Evolutionary conservation across 2,329 filamentous ascomycete genomes (phyloP).

Genomic region (Blastomyces silverae): DNA sequence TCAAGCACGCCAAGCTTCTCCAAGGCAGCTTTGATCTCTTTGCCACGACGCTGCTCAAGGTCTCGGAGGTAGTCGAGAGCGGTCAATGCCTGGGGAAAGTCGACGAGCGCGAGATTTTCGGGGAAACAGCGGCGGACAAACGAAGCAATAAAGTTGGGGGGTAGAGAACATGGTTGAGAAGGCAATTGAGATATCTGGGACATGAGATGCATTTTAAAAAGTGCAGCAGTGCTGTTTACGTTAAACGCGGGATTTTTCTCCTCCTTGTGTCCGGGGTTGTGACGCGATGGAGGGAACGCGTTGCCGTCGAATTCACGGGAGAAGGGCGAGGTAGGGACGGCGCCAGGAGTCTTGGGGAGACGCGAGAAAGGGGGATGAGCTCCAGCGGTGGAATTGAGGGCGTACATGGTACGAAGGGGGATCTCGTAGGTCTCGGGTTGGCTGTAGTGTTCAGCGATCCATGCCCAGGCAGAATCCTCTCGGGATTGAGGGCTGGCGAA

Average conservation of each 20-base stretch:
- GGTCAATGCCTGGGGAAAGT: constrained; percentile 60
- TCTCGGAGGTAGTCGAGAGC: constrained; percentile 61
- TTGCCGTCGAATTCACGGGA: constrained; percentile 34
- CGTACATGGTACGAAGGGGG: constrained; percentile 61
- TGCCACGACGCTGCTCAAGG: constrained; percentile 53
- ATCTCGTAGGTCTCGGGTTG: constrained; percentile 60
- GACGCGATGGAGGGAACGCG: constrained; percentile 23
- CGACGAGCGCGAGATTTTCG: constrained; percentile 50
- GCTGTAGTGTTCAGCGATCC: constrained; percentile 55
- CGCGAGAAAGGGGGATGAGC: constrained; percentile 30
- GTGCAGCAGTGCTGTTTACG: constrained; percentile 34
- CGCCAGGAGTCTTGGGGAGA: constrained; percentile 16
- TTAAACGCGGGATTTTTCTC: constrained; percentile 23
- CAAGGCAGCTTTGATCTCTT: constrained; percentile 52
- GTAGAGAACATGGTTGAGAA: constrained; percentile 55
- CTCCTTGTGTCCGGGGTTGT: constrained; percentile 26
- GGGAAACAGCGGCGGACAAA: constrained; percentile 57
- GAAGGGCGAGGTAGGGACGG: constrained; percentile 33
- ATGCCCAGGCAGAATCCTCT: constrained; percentile 41
- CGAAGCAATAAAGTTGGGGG: constrained; percentile 55
- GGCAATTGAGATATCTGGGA: constrained; percentile 53
- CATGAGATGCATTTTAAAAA: constrained; percentile 40
- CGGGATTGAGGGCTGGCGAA: constrained; percentile 9
- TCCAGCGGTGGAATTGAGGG: constrained; percentile 54
- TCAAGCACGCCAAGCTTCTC: constrained; percentile 48